phyloP scores from a whole-genome alignment of 345 rosid genomes.

The Aegle marmelos region DNA sequence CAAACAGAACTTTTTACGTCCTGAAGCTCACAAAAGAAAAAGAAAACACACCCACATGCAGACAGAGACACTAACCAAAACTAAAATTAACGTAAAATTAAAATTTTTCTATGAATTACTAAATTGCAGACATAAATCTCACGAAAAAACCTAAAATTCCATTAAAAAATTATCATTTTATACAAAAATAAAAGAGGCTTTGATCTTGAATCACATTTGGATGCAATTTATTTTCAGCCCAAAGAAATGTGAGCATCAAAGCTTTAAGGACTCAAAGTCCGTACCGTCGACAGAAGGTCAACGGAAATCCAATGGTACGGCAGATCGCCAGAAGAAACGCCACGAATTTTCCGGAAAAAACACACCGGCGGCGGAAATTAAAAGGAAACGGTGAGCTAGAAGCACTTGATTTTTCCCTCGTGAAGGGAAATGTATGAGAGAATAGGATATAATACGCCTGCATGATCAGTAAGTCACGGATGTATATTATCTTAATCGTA shows the following conservation, averaged over 20 bases:
- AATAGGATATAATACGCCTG: slow-evolving; percentile 16
- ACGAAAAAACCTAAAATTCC: not conserved
- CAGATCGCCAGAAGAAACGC: slow-evolving; percentile 14
- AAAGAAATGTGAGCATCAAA: not conserved
- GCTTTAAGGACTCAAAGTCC: not conserved
- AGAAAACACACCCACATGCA: no score
- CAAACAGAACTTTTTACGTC: not conserved
- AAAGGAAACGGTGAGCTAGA: slow-evolving; percentile 27
- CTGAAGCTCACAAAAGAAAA: not conserved
- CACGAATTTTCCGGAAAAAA: slow-evolving; percentile 19
- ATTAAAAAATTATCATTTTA: not conserved
- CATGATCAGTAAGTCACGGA: slow-evolving; percentile 28
- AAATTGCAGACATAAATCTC: not conserved
- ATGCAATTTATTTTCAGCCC: slow-evolving; percentile 1
- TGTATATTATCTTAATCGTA: slow-evolving; percentile 25
- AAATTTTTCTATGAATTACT: not conserved
- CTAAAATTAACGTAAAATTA: not conserved
- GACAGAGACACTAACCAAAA: not conserved
- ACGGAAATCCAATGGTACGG: slow-evolving; percentile 18
- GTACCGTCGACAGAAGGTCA: slow-evolving; percentile 23
- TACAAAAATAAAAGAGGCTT: not conserved
- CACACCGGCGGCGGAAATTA: slow-evolving; percentile 1
- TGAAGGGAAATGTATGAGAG: slow-evolving; percentile 4
- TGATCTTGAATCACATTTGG: not conserved
- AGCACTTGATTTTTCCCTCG: slow-evolving; percentile 39